A percentile compares a stretch with the other conserved stretches of the same genome.
Evolutionary conservation across 176 grass and related monocot genomes (phyloP).

Genomic region (Triticum monococcum): DNA sequence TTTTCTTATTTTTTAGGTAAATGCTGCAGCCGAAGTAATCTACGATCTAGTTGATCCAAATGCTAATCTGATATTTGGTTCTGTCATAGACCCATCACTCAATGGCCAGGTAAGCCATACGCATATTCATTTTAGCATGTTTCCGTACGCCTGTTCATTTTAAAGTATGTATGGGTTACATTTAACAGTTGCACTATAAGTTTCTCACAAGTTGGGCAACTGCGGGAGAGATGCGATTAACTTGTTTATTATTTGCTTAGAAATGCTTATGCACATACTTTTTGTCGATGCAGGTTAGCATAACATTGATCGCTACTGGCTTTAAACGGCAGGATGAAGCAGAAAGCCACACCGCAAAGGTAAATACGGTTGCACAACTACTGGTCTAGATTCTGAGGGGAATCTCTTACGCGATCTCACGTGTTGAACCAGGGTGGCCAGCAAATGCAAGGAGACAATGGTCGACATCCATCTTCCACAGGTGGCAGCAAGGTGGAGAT

Average conservation of each 20-base stretch:
- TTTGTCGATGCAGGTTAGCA: slow-evolving; percentile 66
- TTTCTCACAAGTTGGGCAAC: not conserved
- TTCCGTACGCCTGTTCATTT: not conserved
- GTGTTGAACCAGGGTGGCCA: slow-evolving; percentile 50
- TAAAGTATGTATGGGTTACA: not conserved
- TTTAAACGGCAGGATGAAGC: slow-evolving; percentile 82
- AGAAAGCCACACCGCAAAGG: slow-evolving; percentile 58
- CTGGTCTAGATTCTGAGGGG: not conserved
- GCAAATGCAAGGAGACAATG: slow-evolving; percentile 46
- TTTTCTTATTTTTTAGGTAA: slow-evolving; percentile 64
- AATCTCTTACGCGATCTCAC: slow-evolving; percentile 8
- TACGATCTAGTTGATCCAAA: slow-evolving; percentile 97
- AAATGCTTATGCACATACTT: slow-evolving; percentile 2
- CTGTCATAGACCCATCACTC: slow-evolving; percentile 91
- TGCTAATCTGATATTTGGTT: slow-evolving; percentile 99
- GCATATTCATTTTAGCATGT: not conserved
- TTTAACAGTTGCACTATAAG: not conserved
- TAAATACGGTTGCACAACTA: slow-evolving; percentile 17
- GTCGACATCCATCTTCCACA: slow-evolving; percentile 34
- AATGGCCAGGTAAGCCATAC: slow-evolving; percentile 76
- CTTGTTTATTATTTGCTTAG: not conserved
- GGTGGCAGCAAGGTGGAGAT: slow-evolving; percentile 70
- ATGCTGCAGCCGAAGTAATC: slow-evolving; percentile 93
- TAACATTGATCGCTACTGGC: slow-evolving; percentile 89
- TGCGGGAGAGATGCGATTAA: not conserved